phyloP scores from a whole-genome alignment of 257 asterid genomes.

The Pogostemon cablin region DNA sequence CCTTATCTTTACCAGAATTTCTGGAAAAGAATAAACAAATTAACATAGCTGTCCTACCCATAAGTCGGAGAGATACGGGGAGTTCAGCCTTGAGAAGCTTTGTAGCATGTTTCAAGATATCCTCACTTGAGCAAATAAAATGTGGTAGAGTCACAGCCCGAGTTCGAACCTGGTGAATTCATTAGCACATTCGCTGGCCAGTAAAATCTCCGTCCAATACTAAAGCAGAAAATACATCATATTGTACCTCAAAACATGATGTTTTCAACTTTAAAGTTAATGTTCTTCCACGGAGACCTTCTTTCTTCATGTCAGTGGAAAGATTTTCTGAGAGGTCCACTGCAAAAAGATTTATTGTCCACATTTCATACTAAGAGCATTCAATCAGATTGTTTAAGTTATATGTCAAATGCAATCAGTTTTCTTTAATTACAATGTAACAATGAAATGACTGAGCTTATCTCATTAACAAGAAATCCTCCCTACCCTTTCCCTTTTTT shows the following conservation, averaged over 20 bases:
- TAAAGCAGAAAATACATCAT: slow-evolving; percentile 17
- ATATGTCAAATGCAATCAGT: no score
- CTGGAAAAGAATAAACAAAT: slow-evolving; percentile 20
- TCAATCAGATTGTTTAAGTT: no score
- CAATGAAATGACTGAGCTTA: no score
- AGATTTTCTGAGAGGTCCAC: slow-evolving; percentile 88
- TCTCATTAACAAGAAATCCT: not conserved
- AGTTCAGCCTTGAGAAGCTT: slow-evolving; percentile 92
- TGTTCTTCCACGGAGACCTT: slow-evolving; percentile 81
- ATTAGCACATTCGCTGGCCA: slow-evolving; percentile 28
- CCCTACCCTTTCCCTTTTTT: not conserved
- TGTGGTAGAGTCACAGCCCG: slow-evolving; percentile 81
- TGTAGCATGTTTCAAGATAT: slow-evolving; percentile 78
- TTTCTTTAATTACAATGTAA: no score
- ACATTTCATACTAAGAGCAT: not conserved
- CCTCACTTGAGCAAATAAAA: slow-evolving; percentile 69
- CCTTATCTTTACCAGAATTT: not conserved
- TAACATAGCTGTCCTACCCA: slow-evolving; percentile 57
- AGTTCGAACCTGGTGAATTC: slow-evolving; percentile 71
- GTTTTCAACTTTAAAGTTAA: slow-evolving; percentile 91
- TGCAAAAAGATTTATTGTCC: slow-evolving; percentile 40
- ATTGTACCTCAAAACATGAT: slow-evolving; percentile 77
- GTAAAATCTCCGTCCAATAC: not conserved
- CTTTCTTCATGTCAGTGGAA: slow-evolving; percentile 76
- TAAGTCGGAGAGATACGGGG: slow-evolving; percentile 85